Evolutionary conservation across 2,329 filamentous ascomycete species (phyloP).

Genomic region (Trichoderma citrinoviride): DNA sequence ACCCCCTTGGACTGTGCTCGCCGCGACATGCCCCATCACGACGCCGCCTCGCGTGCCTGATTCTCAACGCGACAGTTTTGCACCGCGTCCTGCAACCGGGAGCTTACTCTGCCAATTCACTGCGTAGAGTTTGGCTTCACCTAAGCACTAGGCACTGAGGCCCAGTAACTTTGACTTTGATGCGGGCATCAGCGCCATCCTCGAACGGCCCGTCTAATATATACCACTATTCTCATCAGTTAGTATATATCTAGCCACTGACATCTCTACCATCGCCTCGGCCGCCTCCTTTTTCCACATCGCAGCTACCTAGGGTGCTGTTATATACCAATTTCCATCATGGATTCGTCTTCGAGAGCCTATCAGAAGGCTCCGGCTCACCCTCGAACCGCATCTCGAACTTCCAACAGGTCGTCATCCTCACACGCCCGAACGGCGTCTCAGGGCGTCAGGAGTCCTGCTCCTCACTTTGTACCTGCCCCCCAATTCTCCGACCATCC

Average conservation of each 20-base stretch:
- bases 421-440: slow-evolving; percentile 41
- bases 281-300: neutral
- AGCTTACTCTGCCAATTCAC: neutral
- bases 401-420: slow-evolving; percentile 45
- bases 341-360: slow-evolving; percentile 33
- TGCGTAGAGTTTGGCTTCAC: neutral
- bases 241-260: neutral
- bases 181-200: slow-evolving; percentile 19
- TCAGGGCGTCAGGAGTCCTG: slow-evolving; percentile 43
- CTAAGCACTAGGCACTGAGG: slow-evolving; percentile 1
- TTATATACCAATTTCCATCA: slow-evolving; percentile 22
- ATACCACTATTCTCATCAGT: neutral
- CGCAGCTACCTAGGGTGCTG: neutral
- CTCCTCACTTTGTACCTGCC: slow-evolving; percentile 40
- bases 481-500: slow-evolving; percentile 38
- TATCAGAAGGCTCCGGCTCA: slow-evolving; percentile 34
- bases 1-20: slow-evolving; percentile 10
- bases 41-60: neutral
- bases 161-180: slow-evolving; percentile 6
- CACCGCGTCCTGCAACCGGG: neutral
- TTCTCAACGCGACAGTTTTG: neutral
- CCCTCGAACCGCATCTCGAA: slow-evolving; percentile 46
- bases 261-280: neutral
- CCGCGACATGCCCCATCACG: slow-evolving; percentile 11
- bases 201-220: slow-evolving; percentile 1